phyloP scores from a whole-genome alignment of 225 moss, liverwort and hornwort species.

The Pseudisothecium myosuroides region DNA sequence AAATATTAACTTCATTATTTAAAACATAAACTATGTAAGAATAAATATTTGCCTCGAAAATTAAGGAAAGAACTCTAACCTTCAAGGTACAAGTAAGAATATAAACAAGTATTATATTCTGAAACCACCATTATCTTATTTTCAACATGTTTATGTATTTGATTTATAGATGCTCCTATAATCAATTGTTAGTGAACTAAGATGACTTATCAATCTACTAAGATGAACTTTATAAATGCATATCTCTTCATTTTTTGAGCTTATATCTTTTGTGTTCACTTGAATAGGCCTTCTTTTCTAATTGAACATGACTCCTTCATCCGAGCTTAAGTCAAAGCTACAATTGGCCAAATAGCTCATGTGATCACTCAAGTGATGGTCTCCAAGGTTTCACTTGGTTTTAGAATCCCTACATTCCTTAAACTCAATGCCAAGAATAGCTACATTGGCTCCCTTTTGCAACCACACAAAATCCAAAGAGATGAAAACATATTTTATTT shows the following conservation, averaged over 20 bases:
- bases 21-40: not conserved
- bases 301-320: not conserved
- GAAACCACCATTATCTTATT: not conserved
- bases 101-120: no score
- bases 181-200: not conserved
- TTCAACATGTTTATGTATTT: not conserved
- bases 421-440: not conserved
- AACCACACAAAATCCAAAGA: rapidly evolving
- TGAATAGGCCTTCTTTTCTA: not conserved
- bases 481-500: no score
- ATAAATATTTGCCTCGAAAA: not conserved
- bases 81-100: no score
- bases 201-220: not conserved
- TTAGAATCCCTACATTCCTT: no score
- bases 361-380: no score
- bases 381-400: not conserved
- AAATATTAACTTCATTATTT: not conserved
- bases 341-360: not conserved
- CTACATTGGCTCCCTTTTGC: rapidly evolving
- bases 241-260: not conserved
- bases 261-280: not conserved
- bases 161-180: not conserved
- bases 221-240: not conserved
- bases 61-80: no score
- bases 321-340: not conserved